A percentile compares a stretch with the other conserved stretches of the same genome.
Evolutionary conservation across 2,329 filamentous ascomycete species (phyloP).

Genomic region (Drechmeria coniospora): DNA sequence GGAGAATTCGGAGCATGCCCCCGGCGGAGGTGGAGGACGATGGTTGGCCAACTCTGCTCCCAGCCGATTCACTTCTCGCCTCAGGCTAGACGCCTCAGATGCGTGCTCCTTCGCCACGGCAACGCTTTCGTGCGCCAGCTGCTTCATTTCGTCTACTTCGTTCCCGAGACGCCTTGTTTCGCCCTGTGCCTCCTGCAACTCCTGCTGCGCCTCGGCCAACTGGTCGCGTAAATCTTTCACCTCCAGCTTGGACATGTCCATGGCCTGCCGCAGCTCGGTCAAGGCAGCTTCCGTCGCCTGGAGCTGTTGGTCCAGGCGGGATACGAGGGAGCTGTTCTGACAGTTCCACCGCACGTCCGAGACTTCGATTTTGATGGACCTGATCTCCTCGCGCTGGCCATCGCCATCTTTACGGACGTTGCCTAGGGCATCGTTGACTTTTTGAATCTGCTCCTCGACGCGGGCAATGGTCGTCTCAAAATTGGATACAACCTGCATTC

Average conservation of each 20-base stretch:
- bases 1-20: constrained; percentile 9
- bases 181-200: constrained; percentile 9
- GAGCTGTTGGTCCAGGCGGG: constrained; percentile 10
- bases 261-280: constrained; percentile 7
- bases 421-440: constrained; percentile 14
- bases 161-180: constrained; percentile 10
- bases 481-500: constrained; percentile 19
- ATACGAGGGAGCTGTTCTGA: constrained; percentile 6
- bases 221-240: constrained; percentile 9
- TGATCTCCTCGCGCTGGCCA: constrained; percentile 12
- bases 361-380: constrained; percentile 12
- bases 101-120: constrained; percentile 12
- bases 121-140: constrained; percentile 9
- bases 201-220: constrained; percentile 8
- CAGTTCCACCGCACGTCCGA: constrained; percentile 5
- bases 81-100: constrained; percentile 16
- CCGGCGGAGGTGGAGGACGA: constrained; percentile 6
- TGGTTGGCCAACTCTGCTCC: constrained; percentile 13
- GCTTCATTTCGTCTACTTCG: constrained; percentile 9
- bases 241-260: constrained; percentile 7
- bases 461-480: constrained; percentile 19
- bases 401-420: constrained; percentile 10
- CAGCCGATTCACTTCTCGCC: constrained; percentile 17
- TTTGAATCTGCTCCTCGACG: constrained; percentile 18
- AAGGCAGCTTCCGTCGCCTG: constrained; percentile 8